These are phyloP conservation scores for Neobulgaria alba DNA, from an alignment of 2,329 filamentous ascomycete genomes.

Conservation along the genomic window DNA sequence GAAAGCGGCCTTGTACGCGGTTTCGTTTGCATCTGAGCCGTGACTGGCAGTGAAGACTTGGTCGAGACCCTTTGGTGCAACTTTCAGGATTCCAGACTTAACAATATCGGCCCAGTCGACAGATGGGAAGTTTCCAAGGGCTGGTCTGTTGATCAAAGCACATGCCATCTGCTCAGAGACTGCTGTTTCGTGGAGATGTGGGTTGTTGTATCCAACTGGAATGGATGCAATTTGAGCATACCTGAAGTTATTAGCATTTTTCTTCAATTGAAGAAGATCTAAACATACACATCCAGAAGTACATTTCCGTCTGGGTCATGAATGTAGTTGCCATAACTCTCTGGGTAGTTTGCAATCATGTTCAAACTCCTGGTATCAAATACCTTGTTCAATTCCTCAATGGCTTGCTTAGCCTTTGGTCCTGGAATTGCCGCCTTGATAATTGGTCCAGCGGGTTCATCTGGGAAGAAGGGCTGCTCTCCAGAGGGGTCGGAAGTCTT, in stretches of 20 bases:
- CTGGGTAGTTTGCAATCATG: slow-evolving; percentile 44
- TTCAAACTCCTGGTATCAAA: slow-evolving; percentile 45
- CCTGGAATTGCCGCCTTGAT: slow-evolving; percentile 33
- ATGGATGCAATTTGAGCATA: slow-evolving; percentile 81
- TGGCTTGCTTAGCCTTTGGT: slow-evolving; percentile 30
- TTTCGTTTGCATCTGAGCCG: slow-evolving; percentile 76
- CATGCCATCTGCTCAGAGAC: slow-evolving; percentile 63
- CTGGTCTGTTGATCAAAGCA: slow-evolving; percentile 69
- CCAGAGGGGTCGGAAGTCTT: slow-evolving; percentile 12
- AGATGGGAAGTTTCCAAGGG: slow-evolving; percentile 72
- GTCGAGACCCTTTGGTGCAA: slow-evolving; percentile 65
- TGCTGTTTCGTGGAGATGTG: slow-evolving; percentile 55
- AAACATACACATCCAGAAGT: slow-evolving; percentile 39
- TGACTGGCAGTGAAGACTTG: slow-evolving; percentile 76
- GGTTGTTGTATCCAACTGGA: slow-evolving; percentile 76
- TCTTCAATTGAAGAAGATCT: background rate
- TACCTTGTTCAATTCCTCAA: slow-evolving; percentile 37
- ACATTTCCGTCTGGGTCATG: slow-evolving; percentile 42
- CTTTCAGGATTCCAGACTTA: slow-evolving; percentile 60
- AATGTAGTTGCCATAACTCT: slow-evolving; percentile 45
- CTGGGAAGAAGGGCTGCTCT: slow-evolving; percentile 24
- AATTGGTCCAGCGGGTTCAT: slow-evolving; percentile 25
- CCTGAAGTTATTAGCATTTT: slow-evolving; percentile 29
- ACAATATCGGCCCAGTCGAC: slow-evolving; percentile 67
- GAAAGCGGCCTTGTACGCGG: slow-evolving; percentile 79